Conservation (phyloP, 1,139 yeast species). For the Petasospora rhodanensis region DNA sequence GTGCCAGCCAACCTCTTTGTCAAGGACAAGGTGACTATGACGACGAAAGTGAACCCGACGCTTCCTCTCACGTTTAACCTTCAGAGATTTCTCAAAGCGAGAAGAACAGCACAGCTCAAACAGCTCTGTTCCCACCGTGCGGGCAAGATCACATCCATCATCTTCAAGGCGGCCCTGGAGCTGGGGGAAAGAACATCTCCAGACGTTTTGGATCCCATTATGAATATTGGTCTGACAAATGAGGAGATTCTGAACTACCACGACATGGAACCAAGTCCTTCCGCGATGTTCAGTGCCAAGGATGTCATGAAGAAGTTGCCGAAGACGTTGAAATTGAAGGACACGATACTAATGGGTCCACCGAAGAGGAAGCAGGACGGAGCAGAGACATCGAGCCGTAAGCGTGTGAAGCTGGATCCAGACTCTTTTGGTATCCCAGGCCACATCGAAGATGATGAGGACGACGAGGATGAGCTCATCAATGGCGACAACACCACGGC, state of each 20-base stretch:
- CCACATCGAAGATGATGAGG: slow-evolving; percentile 19
- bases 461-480: slow-evolving; percentile 21
- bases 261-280: slow-evolving; percentile 30
- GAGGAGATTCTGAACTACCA: slow-evolving; percentile 27
- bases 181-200: slow-evolving; percentile 57
- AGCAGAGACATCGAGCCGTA: slow-evolving; percentile 13
- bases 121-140: slow-evolving; percentile 62
- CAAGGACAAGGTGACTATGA: slow-evolving; percentile 32
- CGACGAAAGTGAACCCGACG: slow-evolving; percentile 39
- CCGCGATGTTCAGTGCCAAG: slow-evolving; percentile 41
- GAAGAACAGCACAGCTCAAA: slow-evolving; percentile 60
- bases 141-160: slow-evolving; percentile 62
- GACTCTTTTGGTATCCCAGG: slow-evolving; percentile 21
- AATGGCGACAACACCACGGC: slow-evolving; percentile 29
- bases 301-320: slow-evolving; percentile 50
- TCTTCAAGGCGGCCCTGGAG: slow-evolving; percentile 57
- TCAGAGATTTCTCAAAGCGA: slow-evolving; percentile 60
- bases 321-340: slow-evolving; percentile 40
- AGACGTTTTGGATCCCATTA: slow-evolving; percentile 31
- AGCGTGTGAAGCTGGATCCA: slow-evolving; percentile 44
- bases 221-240: slow-evolving; percentile 33
- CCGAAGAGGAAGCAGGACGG: slow-evolving; percentile 31
- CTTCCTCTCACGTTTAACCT: slow-evolving; percentile 61
- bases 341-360: slow-evolving; percentile 42
- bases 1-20: slow-evolving; percentile 32